Percentiles rank a stretch among this genome's conserved stretches.
Conservation (phyloP, 495 filamentous ascomycete species). For the Apiosordaria backusii region DNA sequence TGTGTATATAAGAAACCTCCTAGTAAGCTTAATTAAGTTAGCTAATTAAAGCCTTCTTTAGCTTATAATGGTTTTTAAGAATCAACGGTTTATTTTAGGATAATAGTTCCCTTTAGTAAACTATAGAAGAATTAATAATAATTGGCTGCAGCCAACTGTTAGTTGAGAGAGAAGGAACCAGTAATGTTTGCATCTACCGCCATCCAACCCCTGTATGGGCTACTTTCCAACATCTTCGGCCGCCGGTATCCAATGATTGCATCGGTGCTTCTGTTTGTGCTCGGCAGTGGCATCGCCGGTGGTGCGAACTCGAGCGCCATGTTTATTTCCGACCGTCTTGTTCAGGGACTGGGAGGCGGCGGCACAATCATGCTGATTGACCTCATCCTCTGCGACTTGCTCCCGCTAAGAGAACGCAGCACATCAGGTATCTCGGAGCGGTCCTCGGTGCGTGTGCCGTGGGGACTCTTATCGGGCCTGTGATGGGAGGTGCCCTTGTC, state of each 20-base stretch:
- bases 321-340: constrained; percentile 66
- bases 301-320: constrained; percentile 42
- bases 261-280: constrained; percentile 32
- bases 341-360: constrained; percentile 77
- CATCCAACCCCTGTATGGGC: constrained; percentile 21
- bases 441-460: constrained; percentile 60
- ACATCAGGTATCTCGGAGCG: constrained; percentile 45
- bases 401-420: constrained; percentile 61
- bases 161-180: too few relatives aligned
- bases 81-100: too few relatives aligned
- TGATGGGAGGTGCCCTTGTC: constrained; percentile 69
- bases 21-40: too few relatives aligned
- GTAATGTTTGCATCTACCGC: constrained; percentile 12
- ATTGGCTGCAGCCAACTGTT: too few relatives aligned
- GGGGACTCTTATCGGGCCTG: constrained; percentile 63
- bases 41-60: too few relatives aligned
- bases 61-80: too few relatives aligned
- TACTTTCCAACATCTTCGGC: constrained; percentile 22
- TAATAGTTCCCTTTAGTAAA: too few relatives aligned
- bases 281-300: constrained; percentile 41
- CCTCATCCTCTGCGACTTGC: constrained; percentile 66
- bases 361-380: constrained; percentile 72
- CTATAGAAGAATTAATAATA: too few relatives aligned
- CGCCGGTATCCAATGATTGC: constrained; percentile 10
- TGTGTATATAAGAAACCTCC: too few relatives aligned